Evolutionary conservation across 139 green algal genomes (phyloP), one percentile per base, ranked within the genome.

Genomic region (Limnomonas spitsbergensis): DNA sequence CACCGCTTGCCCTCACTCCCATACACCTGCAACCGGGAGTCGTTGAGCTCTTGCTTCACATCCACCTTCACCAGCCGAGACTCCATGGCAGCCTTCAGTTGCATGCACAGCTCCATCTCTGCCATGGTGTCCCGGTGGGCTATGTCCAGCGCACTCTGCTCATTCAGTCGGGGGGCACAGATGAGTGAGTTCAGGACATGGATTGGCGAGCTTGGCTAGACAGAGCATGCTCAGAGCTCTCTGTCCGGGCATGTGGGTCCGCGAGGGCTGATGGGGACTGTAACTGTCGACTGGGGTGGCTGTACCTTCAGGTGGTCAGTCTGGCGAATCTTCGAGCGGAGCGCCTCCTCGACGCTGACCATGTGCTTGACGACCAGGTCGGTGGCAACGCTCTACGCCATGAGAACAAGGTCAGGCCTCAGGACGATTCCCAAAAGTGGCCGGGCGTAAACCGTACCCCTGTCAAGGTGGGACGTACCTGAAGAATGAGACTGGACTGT

Each of bases 21-120:
- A n/a, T n/a, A n/a, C 37, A 86, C 82, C 78, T 83, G 73, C 67
- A 87, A 75, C 2, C 82, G 40, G 20, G 27, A 40, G 26, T 38
- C 31, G 72, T 83, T 87, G 40, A 87, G 53, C 40, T 76, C 75
- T n/a, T 77, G 69, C 78, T 87, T 87, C 26, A 31, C 38, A 3
- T 70, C 34, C 42, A 87, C 82, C 54, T 76, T 82, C 32, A 27
- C 70, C 40, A 75, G 24, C 1, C 82, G 74, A 40, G 79, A 53
- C 75, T 87, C 82, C 54, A 87, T 61, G 4, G 72, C 54, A 26
- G 39, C 73, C 34, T 36, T 71, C 0, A 81, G 53, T 2, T 70
- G 66, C 7, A 76, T 47, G 38, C 76, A 71, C 68, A 78, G 66
- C 1, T 72, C 78, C 39, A 83, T 84, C 42, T 87, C 82, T 0